phyloP scores from a whole-genome alignment of 2,329 filamentous ascomycete genomes.

The Claviceps humidiphila region DNA sequence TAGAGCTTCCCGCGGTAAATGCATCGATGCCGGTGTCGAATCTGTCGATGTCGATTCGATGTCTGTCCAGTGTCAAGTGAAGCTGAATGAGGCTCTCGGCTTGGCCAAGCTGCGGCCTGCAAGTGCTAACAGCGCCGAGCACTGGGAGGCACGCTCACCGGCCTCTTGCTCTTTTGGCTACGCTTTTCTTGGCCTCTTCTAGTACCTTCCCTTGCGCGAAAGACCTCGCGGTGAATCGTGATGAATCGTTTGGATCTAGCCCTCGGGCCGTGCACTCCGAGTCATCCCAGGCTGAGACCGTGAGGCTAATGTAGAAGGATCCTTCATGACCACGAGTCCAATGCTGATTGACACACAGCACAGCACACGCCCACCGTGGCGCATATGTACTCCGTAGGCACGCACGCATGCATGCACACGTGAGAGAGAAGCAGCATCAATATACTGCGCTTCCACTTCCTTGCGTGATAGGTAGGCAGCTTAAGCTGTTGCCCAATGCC shows the following conservation, averaged over 20 bases:
- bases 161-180: too few species aligned
- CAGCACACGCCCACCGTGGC: not conserved
- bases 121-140: too few species aligned
- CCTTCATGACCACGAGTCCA: not conserved
- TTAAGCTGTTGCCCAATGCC: too few species aligned
- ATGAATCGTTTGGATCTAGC: not conserved
- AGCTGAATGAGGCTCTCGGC: too few species aligned
- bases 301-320: not conserved
- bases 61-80: too few species aligned
- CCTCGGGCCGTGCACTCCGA: not conserved
- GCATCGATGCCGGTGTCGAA: too few species aligned
- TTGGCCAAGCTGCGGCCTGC: too few species aligned
- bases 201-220: not conserved
- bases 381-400: not conserved
- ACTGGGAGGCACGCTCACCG: too few species aligned
- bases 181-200: too few species aligned
- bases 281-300: not conserved
- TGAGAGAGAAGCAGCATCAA: not conserved
- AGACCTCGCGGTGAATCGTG: not conserved
- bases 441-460: too few species aligned
- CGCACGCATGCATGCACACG: not conserved
- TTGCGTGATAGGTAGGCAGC: too few species aligned
- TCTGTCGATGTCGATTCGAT: too few species aligned
- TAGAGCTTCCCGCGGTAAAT: not conserved
- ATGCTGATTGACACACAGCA: not conserved